phyloP scores from a whole-genome alignment of 2,329 filamentous ascomycete genomes.

The Ophiostoma quercus region DNA sequence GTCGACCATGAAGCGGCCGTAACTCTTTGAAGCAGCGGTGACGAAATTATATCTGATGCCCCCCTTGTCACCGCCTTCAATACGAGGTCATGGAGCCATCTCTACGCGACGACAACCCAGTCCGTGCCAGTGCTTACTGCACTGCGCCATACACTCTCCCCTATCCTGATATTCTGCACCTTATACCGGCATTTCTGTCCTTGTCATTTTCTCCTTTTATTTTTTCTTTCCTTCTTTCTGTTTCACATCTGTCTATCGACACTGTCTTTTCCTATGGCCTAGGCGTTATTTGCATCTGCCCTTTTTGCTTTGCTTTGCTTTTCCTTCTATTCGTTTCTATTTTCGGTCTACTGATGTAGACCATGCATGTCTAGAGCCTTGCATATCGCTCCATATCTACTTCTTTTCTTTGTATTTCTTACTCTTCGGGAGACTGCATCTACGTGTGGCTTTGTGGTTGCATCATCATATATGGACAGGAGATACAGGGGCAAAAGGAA shows the following conservation, averaged over 20 bases:
- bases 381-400: background rate
- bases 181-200: background rate
- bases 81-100: background rate
- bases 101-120: background rate
- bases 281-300: conserved; percentile 2
- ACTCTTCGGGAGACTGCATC: background rate
- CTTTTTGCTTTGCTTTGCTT: background rate
- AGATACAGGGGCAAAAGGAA: background rate
- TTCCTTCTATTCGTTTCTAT: background rate
- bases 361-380: background rate
- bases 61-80: background rate
- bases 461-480: background rate
- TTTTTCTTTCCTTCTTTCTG: too few relatives aligned
- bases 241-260: background rate
- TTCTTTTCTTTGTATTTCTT: background rate
- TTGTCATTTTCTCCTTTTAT: background rate
- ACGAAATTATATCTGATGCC: background rate
- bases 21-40: background rate
- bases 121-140: background rate
- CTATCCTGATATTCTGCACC: conserved; percentile 7
- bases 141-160: background rate
- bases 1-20: conserved; percentile 57
- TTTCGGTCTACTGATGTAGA: background rate
- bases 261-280: background rate
- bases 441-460: background rate